A percentile compares a stretch with the other conserved stretches of the same genome.
Conservation (phyloP, 176 grass and related monocot species). For the Eleusine indica region DNA sequence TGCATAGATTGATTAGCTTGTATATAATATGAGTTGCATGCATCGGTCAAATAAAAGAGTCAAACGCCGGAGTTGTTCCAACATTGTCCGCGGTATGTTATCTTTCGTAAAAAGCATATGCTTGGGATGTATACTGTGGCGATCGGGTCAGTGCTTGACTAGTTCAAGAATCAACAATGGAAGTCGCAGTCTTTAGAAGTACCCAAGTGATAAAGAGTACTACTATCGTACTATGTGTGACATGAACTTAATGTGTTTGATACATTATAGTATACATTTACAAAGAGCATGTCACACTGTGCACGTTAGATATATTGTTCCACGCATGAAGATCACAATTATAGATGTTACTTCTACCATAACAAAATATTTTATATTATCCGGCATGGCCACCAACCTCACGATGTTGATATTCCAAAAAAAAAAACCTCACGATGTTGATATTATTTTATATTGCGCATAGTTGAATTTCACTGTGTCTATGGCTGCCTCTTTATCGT, state of each 20-base stretch:
- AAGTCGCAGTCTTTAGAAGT: background rate
- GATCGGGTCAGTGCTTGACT: constrained; percentile 14
- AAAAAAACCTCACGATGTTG: too few relatives aligned
- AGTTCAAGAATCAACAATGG: background rate
- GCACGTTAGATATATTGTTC: too few relatives aligned
- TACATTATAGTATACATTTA: background rate
- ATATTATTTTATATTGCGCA: too few relatives aligned
- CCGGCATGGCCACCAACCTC: too few relatives aligned
- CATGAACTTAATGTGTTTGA: background rate
- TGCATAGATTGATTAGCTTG: too few relatives aligned
- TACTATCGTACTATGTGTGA: background rate
- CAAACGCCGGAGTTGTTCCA: constrained; percentile 28
- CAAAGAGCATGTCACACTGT: background rate
- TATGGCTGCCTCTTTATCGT: too few relatives aligned
- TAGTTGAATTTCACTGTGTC: too few relatives aligned
- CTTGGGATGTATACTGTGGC: background rate
- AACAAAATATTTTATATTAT: too few relatives aligned
- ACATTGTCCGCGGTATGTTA: background rate
- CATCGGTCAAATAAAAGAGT: constrained; percentile 22
- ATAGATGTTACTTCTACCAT: too few relatives aligned
- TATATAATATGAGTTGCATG: background rate
- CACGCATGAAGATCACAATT: too few relatives aligned
- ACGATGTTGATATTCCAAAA: too few relatives aligned
- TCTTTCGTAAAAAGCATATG: background rate
- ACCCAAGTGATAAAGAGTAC: background rate